Evolutionary conservation across 2,329 filamentous ascomycete genomes (phyloP), one percentile per base, ranked within the genome.

Genomic region (Verticillium zaregamsianum): DNA sequence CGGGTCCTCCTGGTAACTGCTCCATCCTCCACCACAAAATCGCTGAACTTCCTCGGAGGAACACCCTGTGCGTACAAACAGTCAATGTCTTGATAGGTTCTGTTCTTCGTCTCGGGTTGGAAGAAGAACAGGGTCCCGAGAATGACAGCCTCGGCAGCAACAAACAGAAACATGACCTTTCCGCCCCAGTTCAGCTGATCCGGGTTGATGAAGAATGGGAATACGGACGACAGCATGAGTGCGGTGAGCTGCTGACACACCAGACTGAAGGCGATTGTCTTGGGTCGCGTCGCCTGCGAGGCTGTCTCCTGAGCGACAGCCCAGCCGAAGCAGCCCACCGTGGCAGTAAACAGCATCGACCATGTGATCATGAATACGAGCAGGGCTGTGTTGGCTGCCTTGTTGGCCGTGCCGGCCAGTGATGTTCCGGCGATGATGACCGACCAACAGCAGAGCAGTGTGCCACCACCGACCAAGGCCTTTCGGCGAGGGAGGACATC

Each of bases 91-190:
- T 70, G 65, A 15, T 74, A 72, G 1, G 70, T 74, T 25, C 73
- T 68, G 66, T 76, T 75, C 70, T 76, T 76, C 0, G 73, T 76
- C 69, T 75, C 73, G 4, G 74, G 73, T 63, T 76, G 74, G 61
- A 74, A 69, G 65, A 72, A 73, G 33, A 70, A 75, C 3, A 75
- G 62, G 0, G 57, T 62, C 1, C 59, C 64, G 6, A 76, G 67
- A 23, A 76, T 73, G 31, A 75, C 67, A 1, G 73, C 59, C 64
- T 76, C 73, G 1, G 73, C 72, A 0, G 64, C 72, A 5, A 73
- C 73, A 58, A 76, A 76, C 28, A 76, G 17, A 55, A 76, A 75
- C 71, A 75, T 74, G 62, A 76, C 67, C 63, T 71, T 76, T 35
- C 73, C 73, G 0, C 73, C 73, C 73, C 73, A 75, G 61, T 76